Conservation (phyloP, 768 basidiomycete species). For the Asterophora lycoperdoides region DNA sequence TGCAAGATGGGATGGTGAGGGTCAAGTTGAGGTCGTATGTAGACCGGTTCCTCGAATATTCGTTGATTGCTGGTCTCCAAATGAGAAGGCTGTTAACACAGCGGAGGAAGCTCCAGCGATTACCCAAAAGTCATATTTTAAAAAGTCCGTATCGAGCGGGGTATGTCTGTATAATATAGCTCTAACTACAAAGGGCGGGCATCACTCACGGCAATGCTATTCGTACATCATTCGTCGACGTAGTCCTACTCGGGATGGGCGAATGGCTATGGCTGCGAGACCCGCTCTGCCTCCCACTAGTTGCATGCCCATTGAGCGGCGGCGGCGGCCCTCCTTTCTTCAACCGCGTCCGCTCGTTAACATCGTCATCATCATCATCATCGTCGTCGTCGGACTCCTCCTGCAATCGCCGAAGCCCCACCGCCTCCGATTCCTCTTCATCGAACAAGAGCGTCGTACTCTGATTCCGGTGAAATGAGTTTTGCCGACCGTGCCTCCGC, state of each 20-base stretch:
- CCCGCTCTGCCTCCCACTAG: constrained; percentile 23
- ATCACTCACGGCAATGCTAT: constrained; percentile 11
- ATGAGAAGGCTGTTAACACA: too few species aligned
- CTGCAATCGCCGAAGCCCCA: constrained; percentile 58
- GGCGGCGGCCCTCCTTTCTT: constrained; percentile 2
- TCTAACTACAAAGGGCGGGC: constrained; percentile 2
- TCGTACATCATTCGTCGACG: constrained; percentile 12
- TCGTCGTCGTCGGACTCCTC: constrained; percentile 62
- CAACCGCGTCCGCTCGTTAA: constrained; percentile 22
- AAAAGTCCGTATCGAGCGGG: constrained; percentile 13
- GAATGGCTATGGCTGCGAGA: constrained; percentile 56
- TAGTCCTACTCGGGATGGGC: constrained; percentile 30
- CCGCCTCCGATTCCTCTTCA: constrained; percentile 40
- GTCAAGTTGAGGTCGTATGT: too few species aligned
- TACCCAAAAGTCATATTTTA: constrained; percentile 16
- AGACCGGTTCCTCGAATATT: too few species aligned
- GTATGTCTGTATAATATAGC: constrained; percentile 14
- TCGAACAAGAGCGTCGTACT: constrained; percentile 73
- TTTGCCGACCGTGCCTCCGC: constrained; percentile 51
- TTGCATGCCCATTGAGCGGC: constrained; percentile 13
- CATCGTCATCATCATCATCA: constrained; percentile 42
- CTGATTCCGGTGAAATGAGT: constrained; percentile 63
- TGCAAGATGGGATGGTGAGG: too few species aligned
- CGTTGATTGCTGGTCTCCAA: too few species aligned
- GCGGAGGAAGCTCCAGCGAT: neutral